Percentiles rank a stretch among this genome's conserved stretches.
phyloP scores from a whole-genome alignment of 2,329 filamentous ascomycete genomes.

The Coniochaeta sp. region DNA sequence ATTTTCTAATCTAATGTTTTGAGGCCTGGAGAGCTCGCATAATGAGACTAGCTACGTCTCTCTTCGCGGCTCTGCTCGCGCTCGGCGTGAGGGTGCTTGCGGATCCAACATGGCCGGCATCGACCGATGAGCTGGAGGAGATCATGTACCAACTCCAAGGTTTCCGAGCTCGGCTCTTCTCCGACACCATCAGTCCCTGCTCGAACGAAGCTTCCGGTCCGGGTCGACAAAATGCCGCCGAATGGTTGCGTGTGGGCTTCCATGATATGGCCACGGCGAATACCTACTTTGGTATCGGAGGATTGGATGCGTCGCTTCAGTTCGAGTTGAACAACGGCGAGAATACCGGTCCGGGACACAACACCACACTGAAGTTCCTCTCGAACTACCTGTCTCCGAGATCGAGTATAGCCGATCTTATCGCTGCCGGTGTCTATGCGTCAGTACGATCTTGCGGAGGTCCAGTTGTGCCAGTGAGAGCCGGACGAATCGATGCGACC shows the following conservation, averaged over 20 bases:
- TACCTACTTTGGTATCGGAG: slow-evolving; percentile 37
- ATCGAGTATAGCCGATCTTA: slow-evolving; percentile 48
- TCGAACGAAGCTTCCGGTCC: slow-evolving; percentile 42
- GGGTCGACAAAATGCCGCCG: slow-evolving; percentile 51
- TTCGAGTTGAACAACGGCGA: slow-evolving; percentile 50
- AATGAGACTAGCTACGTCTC: slow-evolving; percentile 20
- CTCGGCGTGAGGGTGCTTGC: slow-evolving; percentile 28
- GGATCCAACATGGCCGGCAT: slow-evolving; percentile 53
- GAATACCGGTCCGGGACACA: slow-evolving; percentile 49
- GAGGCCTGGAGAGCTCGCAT: neutral
- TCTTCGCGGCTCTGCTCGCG: slow-evolving; percentile 27
- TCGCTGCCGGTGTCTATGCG: slow-evolving; percentile 51
- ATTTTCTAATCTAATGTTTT: neutral
- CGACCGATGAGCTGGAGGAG: slow-evolving; percentile 55
- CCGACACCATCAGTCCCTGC: slow-evolving; percentile 50
- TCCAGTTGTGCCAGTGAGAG: slow-evolving; percentile 42
- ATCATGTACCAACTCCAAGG: slow-evolving; percentile 53
- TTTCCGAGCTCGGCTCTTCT: slow-evolving; percentile 47
- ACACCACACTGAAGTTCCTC: slow-evolving; percentile 45
- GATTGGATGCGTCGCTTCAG: slow-evolving; percentile 52
- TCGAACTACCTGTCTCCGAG: slow-evolving; percentile 42
- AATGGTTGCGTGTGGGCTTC: slow-evolving; percentile 55
- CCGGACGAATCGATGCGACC: slow-evolving; percentile 48
- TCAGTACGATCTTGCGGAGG: slow-evolving; percentile 53
- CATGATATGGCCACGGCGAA: slow-evolving; percentile 55